phyloP scores from a whole-genome alignment of 1,139 yeast genomes.

The Geotrichum candidum region DNA sequence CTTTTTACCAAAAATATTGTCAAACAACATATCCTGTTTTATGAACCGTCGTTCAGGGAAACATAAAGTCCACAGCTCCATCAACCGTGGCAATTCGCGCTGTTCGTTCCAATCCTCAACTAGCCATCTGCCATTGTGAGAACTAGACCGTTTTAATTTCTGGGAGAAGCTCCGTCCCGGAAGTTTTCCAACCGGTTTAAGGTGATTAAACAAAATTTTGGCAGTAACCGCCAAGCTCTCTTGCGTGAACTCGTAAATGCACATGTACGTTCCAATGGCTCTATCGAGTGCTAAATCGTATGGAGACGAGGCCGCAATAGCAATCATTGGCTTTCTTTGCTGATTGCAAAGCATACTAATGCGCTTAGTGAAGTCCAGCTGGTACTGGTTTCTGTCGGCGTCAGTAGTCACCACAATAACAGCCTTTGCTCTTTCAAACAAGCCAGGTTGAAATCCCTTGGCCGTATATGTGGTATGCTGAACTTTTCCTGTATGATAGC shows the following conservation, averaged over 20 bases:
- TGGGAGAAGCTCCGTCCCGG: constrained; percentile 44
- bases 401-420: constrained; percentile 58
- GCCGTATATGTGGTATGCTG: constrained; percentile 61
- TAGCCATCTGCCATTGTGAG: constrained; percentile 44
- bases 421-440: constrained; percentile 51
- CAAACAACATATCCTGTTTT: not conserved
- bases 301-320: constrained; percentile 59
- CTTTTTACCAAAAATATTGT: not conserved
- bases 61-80: constrained; percentile 37
- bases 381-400: constrained; percentile 59
- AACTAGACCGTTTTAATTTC: constrained; percentile 17
- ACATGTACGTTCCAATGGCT: constrained; percentile 51
- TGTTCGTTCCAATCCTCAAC: constrained; percentile 52
- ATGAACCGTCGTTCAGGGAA: constrained; percentile 23
- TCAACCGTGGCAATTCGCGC: constrained; percentile 49
- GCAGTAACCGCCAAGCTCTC: constrained; percentile 48
- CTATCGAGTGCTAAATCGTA: constrained; percentile 55
- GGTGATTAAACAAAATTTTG: constrained; percentile 50
- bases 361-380: constrained; percentile 56
- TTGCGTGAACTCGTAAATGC: constrained; percentile 56
- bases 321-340: constrained; percentile 50
- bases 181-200: constrained; percentile 48
- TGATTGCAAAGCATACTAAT: constrained; percentile 51
- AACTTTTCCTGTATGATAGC: constrained; percentile 41
- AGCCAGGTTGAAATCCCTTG: constrained; percentile 51